These are phyloP conservation scores for Filobasidium uniguttulatum DNA, from an alignment of 1,284 basidiomycete species.

Conservation along the genomic window DNA sequence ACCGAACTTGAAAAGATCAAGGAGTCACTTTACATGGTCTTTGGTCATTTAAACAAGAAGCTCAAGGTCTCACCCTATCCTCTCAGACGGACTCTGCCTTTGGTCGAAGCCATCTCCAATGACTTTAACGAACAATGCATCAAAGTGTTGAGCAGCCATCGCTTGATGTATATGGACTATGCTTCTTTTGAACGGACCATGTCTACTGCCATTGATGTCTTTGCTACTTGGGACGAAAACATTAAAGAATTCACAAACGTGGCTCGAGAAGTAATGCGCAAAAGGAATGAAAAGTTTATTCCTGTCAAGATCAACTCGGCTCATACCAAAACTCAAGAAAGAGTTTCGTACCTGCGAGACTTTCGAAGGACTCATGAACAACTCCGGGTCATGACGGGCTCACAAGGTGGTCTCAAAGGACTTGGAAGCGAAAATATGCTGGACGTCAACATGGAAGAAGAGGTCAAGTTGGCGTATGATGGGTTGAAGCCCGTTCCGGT, in stretches of 20 bases:
- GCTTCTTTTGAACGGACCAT: conserved; percentile 81
- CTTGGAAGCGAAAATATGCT: conserved; percentile 52
- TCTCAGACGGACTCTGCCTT: conserved; percentile 81
- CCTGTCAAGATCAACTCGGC: conserved; percentile 90
- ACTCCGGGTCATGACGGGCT: conserved; percentile 90
- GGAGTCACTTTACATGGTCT: conserved; percentile 74
- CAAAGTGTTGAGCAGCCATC: conserved; percentile 75
- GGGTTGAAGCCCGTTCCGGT: conserved; percentile 92
- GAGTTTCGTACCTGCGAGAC: conserved; percentile 71
- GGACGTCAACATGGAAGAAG: conserved; percentile 83
- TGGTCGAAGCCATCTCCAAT: conserved; percentile 93
- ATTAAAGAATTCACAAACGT: conserved; percentile 98
- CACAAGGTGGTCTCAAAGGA: conserved; percentile 71
- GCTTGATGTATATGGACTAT: conserved; percentile 87
- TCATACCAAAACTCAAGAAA: conserved; percentile 80
- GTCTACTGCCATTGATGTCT: conserved; percentile 62
- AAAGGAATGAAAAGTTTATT: conserved; percentile 85
- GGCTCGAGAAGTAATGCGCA: conserved; percentile 84
- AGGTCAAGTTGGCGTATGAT: conserved; percentile 89
- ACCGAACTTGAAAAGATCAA: conserved; percentile 91
- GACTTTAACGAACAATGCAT: conserved; percentile 94
- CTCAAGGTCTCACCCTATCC: conserved; percentile 91
- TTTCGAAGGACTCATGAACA: conserved; percentile 98
- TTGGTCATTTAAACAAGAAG: conserved; percentile 89
- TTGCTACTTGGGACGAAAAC: conserved; percentile 88